Base-by-base conservation (phyloP, 2,329 filamentous ascomycete species). In the Clonostachys rhizophaga region DNA sequence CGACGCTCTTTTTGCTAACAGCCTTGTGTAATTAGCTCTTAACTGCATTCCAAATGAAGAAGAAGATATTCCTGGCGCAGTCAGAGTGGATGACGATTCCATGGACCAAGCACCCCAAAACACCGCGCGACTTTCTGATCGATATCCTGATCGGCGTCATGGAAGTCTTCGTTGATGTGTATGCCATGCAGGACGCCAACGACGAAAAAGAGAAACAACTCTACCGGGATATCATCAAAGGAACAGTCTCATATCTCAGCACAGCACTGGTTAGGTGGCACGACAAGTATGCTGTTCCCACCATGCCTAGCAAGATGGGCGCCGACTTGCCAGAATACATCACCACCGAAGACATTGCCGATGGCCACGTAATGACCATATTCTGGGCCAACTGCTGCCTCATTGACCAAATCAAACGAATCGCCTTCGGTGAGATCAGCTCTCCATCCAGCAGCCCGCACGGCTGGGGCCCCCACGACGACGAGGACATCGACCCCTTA, bases 21-120 rank as follows among this genome's bases (percentile, higher is more conserved):
- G 9, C 9, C 24, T 30, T 10, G 24, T 10, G 24, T 5, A 8
- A 8, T 30, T 10, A 30, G 24, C 3, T 35, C 2, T 17, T 47
- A 17, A 33, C 33, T 13, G 37, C 37, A 16, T 17, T 47, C 16
- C 12, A 42, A 16, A 24, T 20, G 11, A 13, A 41, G 16, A 46
- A 34, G 40, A 24, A 30, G 18, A 45, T 44, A 20, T 43, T 47
- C 34, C 41, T 49, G 6, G 43, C 35, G 36, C 3, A 17, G 2
- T 40, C 44, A 11, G 13, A 10, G 4, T 51, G 50, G 50, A 42
- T 39, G 10, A 51, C 45, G 10, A 34, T 41, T 8, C 50, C 50
- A 5, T 51, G 47, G 50, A 37, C 6, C 71, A 79, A 45, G 71
- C 76, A n/a, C 69, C 59, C 61, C 44, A 63, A 65, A 53, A 66